A percentile compares a stretch with the other conserved stretches of the same genome.
phyloP scores from a whole-genome alignment of 306 rosid genomes.

The Ammopiptanthus mongolicus region DNA sequence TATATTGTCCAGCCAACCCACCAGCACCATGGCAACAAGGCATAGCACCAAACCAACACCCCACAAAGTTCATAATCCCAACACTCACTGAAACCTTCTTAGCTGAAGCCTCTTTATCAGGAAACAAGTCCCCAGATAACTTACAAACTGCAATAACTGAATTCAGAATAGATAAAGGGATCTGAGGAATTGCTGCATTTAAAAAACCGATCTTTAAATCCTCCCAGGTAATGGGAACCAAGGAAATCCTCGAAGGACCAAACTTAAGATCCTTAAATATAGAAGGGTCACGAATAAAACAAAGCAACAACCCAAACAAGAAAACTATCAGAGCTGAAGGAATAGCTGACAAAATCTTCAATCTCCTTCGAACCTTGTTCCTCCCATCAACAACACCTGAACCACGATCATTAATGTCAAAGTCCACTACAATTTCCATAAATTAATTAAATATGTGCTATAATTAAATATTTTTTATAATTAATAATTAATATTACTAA shows the following conservation, averaged over 20 bases:
- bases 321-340: slow-evolving; percentile 68
- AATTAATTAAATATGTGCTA: no score
- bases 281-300: slow-evolving; percentile 59
- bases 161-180: slow-evolving; percentile 64
- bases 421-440: no score
- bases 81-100: slow-evolving; percentile 61
- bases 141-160: slow-evolving; percentile 82
- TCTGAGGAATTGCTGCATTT: slow-evolving; percentile 68
- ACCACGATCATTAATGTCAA: no score
- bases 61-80: slow-evolving; percentile 68
- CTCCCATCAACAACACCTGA: neutral
- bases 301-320: slow-evolving; percentile 45
- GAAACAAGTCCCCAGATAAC: slow-evolving; percentile 71
- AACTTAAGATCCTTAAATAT: slow-evolving; percentile 39
- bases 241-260: slow-evolving; percentile 44
- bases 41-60: slow-evolving; percentile 94
- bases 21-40: slow-evolving; percentile 91
- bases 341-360: slow-evolving; percentile 35
- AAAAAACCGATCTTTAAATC: slow-evolving; percentile 70
- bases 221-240: slow-evolving; percentile 55
- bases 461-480: no score
- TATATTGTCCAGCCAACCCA: slow-evolving; percentile 78
- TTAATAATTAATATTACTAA: no score
- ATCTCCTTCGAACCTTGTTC: slow-evolving; percentile 4
- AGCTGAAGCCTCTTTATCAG: slow-evolving; percentile 66